Percentiles rank a stretch among this genome's conserved stretches.
Conservation (phyloP, 1,284 basidiomycete genomes). For the Trichosporon sp. region DNA sequence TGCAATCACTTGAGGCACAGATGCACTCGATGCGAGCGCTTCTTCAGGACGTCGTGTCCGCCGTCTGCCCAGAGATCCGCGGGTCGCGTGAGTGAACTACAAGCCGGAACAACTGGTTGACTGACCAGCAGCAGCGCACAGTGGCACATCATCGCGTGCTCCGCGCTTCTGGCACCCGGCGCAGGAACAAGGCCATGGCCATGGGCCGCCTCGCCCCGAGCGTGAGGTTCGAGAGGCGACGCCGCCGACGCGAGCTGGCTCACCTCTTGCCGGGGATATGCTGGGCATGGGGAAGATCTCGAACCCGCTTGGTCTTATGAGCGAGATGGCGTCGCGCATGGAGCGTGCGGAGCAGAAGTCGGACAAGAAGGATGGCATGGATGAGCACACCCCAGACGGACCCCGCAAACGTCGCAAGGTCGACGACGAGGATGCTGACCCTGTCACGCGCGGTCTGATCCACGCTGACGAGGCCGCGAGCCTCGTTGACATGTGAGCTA, state of each 20-base stretch:
- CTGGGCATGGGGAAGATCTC: conserved; percentile 31
- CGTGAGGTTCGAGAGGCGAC: not conserved
- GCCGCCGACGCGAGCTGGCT: conserved; percentile 5
- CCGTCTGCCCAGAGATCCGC: conserved; percentile 23
- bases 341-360: conserved; percentile 29
- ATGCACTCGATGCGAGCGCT: conserved; percentile 73
- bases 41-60: conserved; percentile 71
- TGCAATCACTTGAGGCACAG: conserved; percentile 75
- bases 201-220: not conserved
- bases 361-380: conserved; percentile 23
- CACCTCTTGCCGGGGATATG: conserved; percentile 25
- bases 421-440: conserved; percentile 26
- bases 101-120: not conserved
- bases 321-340: conserved; percentile 34
- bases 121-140: not conserved
- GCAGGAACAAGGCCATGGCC: not conserved
- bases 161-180: conserved; percentile 20
- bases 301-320: conserved; percentile 34
- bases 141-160: not conserved
- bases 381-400: not conserved
- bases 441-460: conserved; percentile 61
- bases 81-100: conserved; percentile 11
- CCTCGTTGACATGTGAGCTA: conserved; percentile 71
- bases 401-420: conserved; percentile 2
- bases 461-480: conserved; percentile 73